Evolutionary conservation across 805 yeast genomes (phyloP).

Genomic region (Monosporozyma aerobia): DNA sequence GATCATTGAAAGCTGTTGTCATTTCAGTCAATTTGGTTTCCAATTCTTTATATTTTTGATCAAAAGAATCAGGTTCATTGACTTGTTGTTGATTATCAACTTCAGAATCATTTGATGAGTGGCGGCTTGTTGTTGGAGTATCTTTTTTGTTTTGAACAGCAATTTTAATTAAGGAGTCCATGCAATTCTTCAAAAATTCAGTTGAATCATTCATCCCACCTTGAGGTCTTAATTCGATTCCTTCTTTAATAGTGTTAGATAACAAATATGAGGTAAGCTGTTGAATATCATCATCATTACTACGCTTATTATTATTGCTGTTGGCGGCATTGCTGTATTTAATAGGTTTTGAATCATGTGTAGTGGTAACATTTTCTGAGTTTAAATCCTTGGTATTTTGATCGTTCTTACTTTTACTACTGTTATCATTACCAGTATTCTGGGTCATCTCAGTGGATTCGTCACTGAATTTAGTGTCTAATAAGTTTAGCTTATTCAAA

Average conservation of each 20-base stretch:
- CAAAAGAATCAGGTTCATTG: neutral
- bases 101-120: neutral
- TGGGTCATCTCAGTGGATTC: neutral
- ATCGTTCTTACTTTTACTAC: neutral
- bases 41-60: neutral
- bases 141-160: neutral
- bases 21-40: slow-evolving; percentile 20
- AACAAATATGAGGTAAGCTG: slow-evolving; percentile 26
- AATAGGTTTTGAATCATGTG: neutral
- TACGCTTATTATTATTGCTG: neutral
- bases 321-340: neutral
- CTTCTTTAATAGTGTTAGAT: slow-evolving; percentile 23
- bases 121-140: neutral
- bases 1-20: slow-evolving; percentile 55
- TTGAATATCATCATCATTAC: slow-evolving; percentile 9
- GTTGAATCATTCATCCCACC: slow-evolving; percentile 14
- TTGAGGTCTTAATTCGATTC: slow-evolving; percentile 21
- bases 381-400: neutral
- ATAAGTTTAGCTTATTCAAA: slow-evolving; percentile 4
- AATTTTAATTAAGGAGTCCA: slow-evolving; percentile 17
- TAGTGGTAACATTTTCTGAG: neutral
- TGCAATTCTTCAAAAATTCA: slow-evolving; percentile 23
- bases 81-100: neutral
- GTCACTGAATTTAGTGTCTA: neutral
- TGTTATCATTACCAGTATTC: neutral